Evolutionary conservation across 2,329 filamentous ascomycete genomes (phyloP).

Genomic region (Raffaelea deltoideospora): DNA sequence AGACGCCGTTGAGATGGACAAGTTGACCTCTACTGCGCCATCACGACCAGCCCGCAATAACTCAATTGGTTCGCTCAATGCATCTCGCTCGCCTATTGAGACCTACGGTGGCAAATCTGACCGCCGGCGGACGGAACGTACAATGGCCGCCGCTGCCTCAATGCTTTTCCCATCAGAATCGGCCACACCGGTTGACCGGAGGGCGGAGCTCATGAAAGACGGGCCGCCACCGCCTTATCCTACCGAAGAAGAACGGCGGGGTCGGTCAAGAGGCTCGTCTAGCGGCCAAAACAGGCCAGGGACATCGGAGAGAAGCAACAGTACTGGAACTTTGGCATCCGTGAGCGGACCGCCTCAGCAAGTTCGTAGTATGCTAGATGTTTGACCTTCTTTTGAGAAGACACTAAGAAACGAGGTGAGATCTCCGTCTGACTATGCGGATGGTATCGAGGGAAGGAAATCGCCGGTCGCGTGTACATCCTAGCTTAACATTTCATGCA

Average conservation of each 20-base stretch:
- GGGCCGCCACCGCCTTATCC: conserved; percentile 26
- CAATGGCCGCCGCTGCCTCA: conserved; percentile 25
- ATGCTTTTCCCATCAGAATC: conserved; percentile 32
- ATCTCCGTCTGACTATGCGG: too few relatives aligned
- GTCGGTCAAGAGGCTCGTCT: conserved; percentile 6
- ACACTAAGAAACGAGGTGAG: too few relatives aligned
- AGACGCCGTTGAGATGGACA: conserved; percentile 16
- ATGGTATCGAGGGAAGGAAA: too few relatives aligned
- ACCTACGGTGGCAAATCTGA: conserved; percentile 28
- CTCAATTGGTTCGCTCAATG: too few relatives aligned
- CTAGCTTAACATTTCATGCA: too few relatives aligned
- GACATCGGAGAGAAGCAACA: conserved; percentile 25
- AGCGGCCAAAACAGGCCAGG: conserved; percentile 11
- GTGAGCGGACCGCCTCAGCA: conserved; percentile 34
- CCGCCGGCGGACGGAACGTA: conserved; percentile 27
- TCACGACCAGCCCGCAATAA: too few relatives aligned
- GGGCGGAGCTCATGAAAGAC: conserved; percentile 25
- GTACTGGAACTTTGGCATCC: conserved; percentile 30
- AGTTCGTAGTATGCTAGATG: conserved; percentile 42
- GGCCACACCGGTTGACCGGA: conserved; percentile 16
- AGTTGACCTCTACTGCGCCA: too few relatives aligned
- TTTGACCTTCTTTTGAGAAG: too few relatives aligned
- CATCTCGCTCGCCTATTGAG: too few relatives aligned
- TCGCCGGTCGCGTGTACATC: too few relatives aligned
- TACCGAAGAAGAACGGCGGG: conserved; percentile 11